Conservation (phyloP, 805 yeast genomes). For the Zygotorulaspora chibaensis region DNA sequence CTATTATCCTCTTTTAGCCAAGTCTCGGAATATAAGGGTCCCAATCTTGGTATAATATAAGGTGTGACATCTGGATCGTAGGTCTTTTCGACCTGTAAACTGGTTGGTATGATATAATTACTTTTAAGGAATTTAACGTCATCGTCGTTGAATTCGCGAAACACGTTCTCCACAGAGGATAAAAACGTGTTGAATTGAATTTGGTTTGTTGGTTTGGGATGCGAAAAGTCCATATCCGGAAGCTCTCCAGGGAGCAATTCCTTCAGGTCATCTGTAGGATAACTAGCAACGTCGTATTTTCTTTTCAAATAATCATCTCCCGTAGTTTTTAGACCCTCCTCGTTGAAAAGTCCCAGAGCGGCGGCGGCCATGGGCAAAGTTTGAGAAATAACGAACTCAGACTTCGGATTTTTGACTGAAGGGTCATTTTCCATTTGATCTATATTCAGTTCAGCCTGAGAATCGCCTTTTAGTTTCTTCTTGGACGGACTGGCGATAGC, state of each 20-base stretch:
- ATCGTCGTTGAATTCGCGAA: slow-evolving; percentile 71
- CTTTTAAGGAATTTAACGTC: slow-evolving; percentile 71
- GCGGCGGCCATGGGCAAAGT: slow-evolving; percentile 62
- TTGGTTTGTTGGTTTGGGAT: slow-evolving; percentile 81
- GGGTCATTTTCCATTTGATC: slow-evolving; percentile 49
- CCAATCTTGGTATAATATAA: slow-evolving; percentile 77
- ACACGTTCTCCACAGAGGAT: slow-evolving; percentile 79
- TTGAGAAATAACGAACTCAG: slow-evolving; percentile 70
- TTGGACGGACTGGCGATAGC: slow-evolving; percentile 8
- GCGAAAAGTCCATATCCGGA: slow-evolving; percentile 82
- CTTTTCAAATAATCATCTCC: slow-evolving; percentile 70
- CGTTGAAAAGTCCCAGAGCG: slow-evolving; percentile 61
- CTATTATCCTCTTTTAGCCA: slow-evolving; percentile 82
- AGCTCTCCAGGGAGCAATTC: slow-evolving; percentile 80
- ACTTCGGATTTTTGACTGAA: slow-evolving; percentile 61
- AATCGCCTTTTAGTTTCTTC: slow-evolving; percentile 15
- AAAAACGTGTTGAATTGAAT: slow-evolving; percentile 88
- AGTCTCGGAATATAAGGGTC: slow-evolving; percentile 71
- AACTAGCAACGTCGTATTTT: slow-evolving; percentile 86
- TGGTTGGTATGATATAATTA: slow-evolving; percentile 53
- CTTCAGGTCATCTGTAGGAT: slow-evolving; percentile 71
- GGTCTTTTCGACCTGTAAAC: slow-evolving; percentile 33
- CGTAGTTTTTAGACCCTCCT: slow-evolving; percentile 57
- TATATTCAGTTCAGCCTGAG: slow-evolving; percentile 12
- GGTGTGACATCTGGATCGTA: slow-evolving; percentile 72